Conservation (phyloP, 192 early-diverging fungal genomes). For the Gonapodya sp. region DNA sequence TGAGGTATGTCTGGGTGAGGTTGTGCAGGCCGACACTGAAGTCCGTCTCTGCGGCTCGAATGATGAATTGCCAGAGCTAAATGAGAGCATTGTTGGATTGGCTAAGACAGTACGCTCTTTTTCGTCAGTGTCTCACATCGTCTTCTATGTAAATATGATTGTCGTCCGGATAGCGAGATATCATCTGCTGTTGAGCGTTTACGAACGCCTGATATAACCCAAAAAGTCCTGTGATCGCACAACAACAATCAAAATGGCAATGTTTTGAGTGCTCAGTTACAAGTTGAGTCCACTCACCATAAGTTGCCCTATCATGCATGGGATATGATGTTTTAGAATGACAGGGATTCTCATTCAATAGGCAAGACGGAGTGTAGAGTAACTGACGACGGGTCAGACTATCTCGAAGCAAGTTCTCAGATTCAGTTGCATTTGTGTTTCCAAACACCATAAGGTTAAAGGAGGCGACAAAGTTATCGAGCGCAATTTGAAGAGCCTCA, state of each 20-base stretch:
- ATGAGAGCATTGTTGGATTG: neutral
- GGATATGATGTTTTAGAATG: neutral
- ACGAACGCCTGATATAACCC: neutral
- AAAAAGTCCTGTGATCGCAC: neutral
- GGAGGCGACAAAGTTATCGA: neutral
- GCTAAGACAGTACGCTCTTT: neutral
- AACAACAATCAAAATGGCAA: no score
- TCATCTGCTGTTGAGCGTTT: neutral
- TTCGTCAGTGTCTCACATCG: neutral
- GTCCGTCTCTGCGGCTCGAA: neutral
- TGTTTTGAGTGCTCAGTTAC: no score
- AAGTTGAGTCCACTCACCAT: neutral
- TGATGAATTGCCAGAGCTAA: neutral
- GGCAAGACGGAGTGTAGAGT: neutral
- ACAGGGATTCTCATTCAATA: neutral
- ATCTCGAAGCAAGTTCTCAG: neutral
- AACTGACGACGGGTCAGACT: neutral
- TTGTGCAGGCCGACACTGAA: neutral
- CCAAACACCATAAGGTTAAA: neutral
- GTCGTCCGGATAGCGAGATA: neutral
- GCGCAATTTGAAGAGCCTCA: neutral
- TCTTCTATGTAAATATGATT: neutral
- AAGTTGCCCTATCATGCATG: neutral
- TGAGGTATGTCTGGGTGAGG: neutral
- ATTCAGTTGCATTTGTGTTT: neutral